Conservation (phyloP, 2,329 filamentous ascomycete species). For the Exophiala xenobiotica region DNA sequence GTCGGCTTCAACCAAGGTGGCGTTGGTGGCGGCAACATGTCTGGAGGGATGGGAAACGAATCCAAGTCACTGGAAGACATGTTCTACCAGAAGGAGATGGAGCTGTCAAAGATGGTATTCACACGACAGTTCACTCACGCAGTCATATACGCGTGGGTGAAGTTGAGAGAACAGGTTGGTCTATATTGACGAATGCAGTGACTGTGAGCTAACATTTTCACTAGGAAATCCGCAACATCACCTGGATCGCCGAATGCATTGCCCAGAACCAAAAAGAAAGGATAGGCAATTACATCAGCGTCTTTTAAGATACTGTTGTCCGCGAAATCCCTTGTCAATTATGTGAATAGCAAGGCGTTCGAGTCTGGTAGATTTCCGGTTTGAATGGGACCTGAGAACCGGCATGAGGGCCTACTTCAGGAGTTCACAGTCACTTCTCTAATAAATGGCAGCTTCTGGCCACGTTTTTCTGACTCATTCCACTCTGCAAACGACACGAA, state of each 20-base stretch:
- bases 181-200: neutral
- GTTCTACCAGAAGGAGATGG: constrained; percentile 99
- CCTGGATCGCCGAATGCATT: constrained; percentile 99
- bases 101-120: constrained; percentile 91
- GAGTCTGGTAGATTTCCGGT: constrained; percentile 10
- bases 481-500: too few species aligned
- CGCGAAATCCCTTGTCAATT: neutral
- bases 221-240: constrained; percentile 98
- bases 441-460: neutral
- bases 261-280: constrained; percentile 99
- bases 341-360: constrained; percentile 23
- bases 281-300: constrained; percentile 98
- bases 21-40: constrained; percentile 78
- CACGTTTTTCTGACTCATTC: too few species aligned
- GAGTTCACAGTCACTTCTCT: neutral
- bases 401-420: neutral
- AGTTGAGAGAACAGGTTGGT: constrained; percentile 89
- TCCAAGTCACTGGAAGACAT: constrained; percentile 91
- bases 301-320: constrained; percentile 62
- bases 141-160: constrained; percentile 97
- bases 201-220: neutral
- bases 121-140: constrained; percentile 94
- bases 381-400: neutral
- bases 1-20: constrained; percentile 75
- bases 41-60: constrained; percentile 73